Percentiles rank a stretch among this genome's conserved stretches.
Evolutionary conservation across 164 flowering plant species (phyloP).

Genomic region (Umbellularia californica): DNA sequence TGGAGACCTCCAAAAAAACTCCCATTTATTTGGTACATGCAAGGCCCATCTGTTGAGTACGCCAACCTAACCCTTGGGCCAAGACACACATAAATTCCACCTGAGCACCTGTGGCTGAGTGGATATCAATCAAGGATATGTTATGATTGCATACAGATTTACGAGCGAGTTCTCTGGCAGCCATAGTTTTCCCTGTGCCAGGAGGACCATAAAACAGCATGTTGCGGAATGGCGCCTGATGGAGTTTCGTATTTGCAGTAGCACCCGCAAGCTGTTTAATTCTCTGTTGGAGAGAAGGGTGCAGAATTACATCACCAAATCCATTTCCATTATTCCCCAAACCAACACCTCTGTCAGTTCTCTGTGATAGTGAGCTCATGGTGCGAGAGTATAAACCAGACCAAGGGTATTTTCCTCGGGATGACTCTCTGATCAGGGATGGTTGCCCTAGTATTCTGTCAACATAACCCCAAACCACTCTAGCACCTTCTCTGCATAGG

Average conservation of each 20-base stretch:
- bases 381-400: slow-evolving; percentile 65
- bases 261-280: slow-evolving; percentile 84
- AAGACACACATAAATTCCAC: neutral
- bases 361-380: slow-evolving; percentile 39
- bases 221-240: slow-evolving; percentile 92
- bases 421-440: slow-evolving; percentile 91
- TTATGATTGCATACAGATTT: slow-evolving; percentile 63
- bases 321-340: slow-evolving; percentile 48
- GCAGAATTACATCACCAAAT: slow-evolving; percentile 85
- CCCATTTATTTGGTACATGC: neutral
- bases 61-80: neutral
- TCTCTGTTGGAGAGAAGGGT: slow-evolving; percentile 80
- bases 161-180: slow-evolving; percentile 89
- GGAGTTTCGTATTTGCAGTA: slow-evolving; percentile 91
- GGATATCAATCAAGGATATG: neutral
- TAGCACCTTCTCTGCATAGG: slow-evolving; percentile 91
- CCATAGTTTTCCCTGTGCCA: slow-evolving; percentile 99
- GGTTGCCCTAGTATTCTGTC: slow-evolving; percentile 98
- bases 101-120: neutral
- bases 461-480: slow-evolving; percentile 88
- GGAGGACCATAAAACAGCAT: slow-evolving; percentile 99
- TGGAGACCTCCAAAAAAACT: neutral
- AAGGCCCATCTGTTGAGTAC: neutral
- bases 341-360: slow-evolving; percentile 27
- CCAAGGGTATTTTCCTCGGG: slow-evolving; percentile 95